These are phyloP conservation scores for Akanthomyces lecanii DNA, from an alignment of 2,329 filamentous ascomycete genomes.

Conservation along the genomic window DNA sequence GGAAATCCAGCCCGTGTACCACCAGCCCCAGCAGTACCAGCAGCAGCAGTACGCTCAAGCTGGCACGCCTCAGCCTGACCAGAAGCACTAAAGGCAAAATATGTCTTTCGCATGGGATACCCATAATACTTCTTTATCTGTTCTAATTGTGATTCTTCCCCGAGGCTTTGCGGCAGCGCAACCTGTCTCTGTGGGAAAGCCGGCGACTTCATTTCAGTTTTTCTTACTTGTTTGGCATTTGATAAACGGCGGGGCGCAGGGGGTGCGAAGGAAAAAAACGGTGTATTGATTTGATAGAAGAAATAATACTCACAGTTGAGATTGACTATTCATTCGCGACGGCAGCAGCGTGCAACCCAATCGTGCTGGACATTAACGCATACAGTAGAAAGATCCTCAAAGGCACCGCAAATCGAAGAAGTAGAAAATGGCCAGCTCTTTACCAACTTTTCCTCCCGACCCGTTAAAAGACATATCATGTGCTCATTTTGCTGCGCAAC, in stretches of 20 bases:
- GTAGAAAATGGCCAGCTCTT: too few species aligned
- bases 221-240: neutral
- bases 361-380: neutral
- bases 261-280: neutral
- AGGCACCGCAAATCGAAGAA: neutral
- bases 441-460: too few species aligned
- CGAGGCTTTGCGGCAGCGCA: neutral
- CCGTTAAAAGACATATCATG: too few species aligned
- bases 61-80: neutral
- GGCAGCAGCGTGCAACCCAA: neutral
- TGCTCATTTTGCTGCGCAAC: neutral
- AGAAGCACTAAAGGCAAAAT: neutral
- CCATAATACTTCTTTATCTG: neutral
- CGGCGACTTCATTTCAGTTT: neutral
- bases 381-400: neutral
- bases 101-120: neutral
- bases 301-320: neutral
- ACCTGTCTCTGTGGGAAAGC: neutral
- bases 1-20: constrained; percentile 11
- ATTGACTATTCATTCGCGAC: neutral
- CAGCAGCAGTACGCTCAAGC: constrained; percentile 1
- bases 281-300: neutral
- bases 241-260: neutral
- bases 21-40: neutral
- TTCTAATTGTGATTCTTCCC: neutral